These are phyloP conservation scores for Tolypocladium inflatum DNA, from an alignment of 2,329 filamentous ascomycete species.

Conservation along the genomic window DNA sequence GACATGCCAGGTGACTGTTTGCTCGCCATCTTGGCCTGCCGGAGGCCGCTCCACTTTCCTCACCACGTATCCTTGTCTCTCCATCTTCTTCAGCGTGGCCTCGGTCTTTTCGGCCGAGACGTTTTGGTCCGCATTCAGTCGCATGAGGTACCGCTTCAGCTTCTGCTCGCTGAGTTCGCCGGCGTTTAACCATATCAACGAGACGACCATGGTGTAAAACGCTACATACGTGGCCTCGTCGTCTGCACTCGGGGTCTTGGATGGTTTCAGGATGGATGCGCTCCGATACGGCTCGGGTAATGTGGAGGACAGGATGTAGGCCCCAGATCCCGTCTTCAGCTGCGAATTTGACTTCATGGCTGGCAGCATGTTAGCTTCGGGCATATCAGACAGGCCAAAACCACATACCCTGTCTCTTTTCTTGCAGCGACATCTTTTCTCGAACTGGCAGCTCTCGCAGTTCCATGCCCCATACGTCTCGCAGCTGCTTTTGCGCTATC, in stretches of 20 bases:
- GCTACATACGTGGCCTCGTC: conserved; percentile 73
- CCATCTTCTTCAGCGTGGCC: conserved; percentile 61
- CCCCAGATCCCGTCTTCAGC: conserved; percentile 49
- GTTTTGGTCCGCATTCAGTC: conserved; percentile 66
- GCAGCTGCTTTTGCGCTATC: conserved; percentile 63
- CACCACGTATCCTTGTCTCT: conserved; percentile 75
- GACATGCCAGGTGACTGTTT: conserved; percentile 71
- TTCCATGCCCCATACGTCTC: conserved; percentile 79
- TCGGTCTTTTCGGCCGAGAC: conserved; percentile 71
- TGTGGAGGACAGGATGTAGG: conserved; percentile 68
- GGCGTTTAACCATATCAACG: conserved; percentile 67
- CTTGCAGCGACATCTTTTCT: conserved; percentile 73
- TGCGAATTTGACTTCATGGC: conserved; percentile 37
- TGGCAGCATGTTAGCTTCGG: conserved; percentile 10
- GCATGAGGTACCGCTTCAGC: conserved; percentile 63
- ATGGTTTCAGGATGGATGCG: conserved; percentile 59
- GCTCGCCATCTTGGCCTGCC: conserved; percentile 53
- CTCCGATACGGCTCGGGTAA: conserved; percentile 59
- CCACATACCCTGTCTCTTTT: conserved; percentile 59
- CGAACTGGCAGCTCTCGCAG: conserved; percentile 71
- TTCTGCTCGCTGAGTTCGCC: conserved; percentile 68
- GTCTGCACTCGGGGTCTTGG: conserved; percentile 52
- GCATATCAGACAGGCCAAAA: neutral
- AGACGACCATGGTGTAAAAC: conserved; percentile 71
- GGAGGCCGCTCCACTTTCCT: conserved; percentile 56